Evolutionary conservation across 495 filamentous ascomycete species (phyloP), one percentile per base, ranked within the genome.

Genomic region (Entonaema liquescens): DNA sequence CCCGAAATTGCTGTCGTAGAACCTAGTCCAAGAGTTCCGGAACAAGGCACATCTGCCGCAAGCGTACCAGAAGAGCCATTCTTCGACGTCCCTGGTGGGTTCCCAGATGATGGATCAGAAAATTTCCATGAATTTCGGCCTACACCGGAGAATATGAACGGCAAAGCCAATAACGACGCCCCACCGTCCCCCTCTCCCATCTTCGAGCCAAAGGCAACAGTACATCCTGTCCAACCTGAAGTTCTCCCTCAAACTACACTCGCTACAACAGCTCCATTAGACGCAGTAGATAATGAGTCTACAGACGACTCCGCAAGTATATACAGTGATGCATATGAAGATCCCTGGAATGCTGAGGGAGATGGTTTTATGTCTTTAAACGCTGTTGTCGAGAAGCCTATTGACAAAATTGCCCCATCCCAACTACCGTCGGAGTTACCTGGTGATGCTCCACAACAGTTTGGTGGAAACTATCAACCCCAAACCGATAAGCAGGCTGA

Each of bases 271-370:
- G 21, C 62, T 28, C 52, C 59, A 23, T 28, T 68, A 42, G 56
- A 42, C 15, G 19, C 21, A 29, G 31, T n/a, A 6, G 62, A 69
- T 7, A 54, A 65, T 26, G 13, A 42, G 2, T 44, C 66, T 62
- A 67, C 60, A 1, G 73, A 75, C 17, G 69, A 73, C 17, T 74
- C 75, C 11, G 63, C 84, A 31, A 95, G 91, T 77, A 85, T 95
- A 53, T 97, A 95, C 78, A 95, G 92, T 73, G 94, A 97, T 83
- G 94, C 94, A 2, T 89, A 89, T 44, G 94, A 97, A 74, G 91
- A 93, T 59, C 79, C 91, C 1, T 83, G 85, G 0, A 88, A 94
- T 28, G 56, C 83, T 15, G 90, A 91, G 42, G 89, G 89, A 5
- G 88, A 90, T 68, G 92, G 91, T 0, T 97, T 94, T 78, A 85